Evolutionary conservation across 2,329 filamentous ascomycete species (phyloP), one percentile per base, ranked within the genome.

Genomic region (Fusarium austroafricanum): DNA sequence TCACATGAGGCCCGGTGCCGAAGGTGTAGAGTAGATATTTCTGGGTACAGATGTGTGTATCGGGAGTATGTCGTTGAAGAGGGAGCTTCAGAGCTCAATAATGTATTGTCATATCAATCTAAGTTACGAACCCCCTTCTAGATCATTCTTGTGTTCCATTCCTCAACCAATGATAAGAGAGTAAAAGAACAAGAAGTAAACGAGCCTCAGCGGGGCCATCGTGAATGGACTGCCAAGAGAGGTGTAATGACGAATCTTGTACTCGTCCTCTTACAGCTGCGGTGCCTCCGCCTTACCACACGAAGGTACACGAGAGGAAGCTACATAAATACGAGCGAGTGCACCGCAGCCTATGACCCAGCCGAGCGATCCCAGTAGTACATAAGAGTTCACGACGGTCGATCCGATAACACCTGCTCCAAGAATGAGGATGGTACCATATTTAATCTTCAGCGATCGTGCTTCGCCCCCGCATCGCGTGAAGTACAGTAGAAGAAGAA

Each of bases 371-470:
- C 43, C 43, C 43, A 46, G 43, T 20, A 46, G 43, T 6, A 33
- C 43, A 46, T 28, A 46, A 33, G 26, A 46, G 28, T 46, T 46
- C 43, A 46, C 28, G 43, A 46, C 43, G 43, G 43, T 46, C 43
- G 12, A 46, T 4, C 26, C 28, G 2, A 46, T 33, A 33, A 46
- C 12, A 46, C 43, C 18, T 33, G 26, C 28, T 46, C 43, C 43
- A 2, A 46, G 28, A 29, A 33, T 33, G 28, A 46, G 43, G 43
- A 46, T 46, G 14, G 11, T 26, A n/a, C 2, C n/a, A 46, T 21
- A 29, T 33, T 46, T 46, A 28, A 4, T 46, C 9, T 46, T 15
- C 28, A 21, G 43, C 28, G 17, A 21, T 46, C 3, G 43, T 5
- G 43, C 7, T 46, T 46, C 43, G 43, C 4, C 7, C 7, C 43